Evolutionary conservation across 192 early-diverging fungal genomes (phyloP).

Genomic region (Umbelopsis isabellina): DNA sequence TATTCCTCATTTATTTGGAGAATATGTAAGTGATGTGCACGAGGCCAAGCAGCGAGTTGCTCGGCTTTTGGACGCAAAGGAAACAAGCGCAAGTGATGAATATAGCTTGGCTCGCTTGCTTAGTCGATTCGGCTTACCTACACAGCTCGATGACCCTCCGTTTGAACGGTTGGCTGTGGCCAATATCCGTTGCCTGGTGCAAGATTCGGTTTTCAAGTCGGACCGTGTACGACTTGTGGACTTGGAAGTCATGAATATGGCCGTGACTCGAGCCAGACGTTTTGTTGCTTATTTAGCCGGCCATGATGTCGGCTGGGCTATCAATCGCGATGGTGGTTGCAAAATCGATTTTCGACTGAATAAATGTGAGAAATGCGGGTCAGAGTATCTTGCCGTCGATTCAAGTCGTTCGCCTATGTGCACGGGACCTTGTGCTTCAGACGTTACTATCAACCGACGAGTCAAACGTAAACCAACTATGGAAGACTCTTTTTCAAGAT

Average conservation of each 20-base stretch:
- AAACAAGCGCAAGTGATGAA: constrained; percentile 10
- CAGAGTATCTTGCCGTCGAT: constrained; percentile 20
- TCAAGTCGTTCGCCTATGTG: not conserved
- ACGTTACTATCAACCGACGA: not conserved
- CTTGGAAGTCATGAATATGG: constrained; percentile 18
- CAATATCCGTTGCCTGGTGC: constrained; percentile 13
- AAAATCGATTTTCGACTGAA: constrained; percentile 12
- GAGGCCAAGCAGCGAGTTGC: constrained; percentile 15
- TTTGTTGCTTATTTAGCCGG: constrained; percentile 14
- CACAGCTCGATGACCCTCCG: constrained; percentile 12
- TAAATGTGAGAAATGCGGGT: constrained; percentile 22
- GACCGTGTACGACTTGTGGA: constrained; percentile 8
- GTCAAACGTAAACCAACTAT: constrained; percentile 3
- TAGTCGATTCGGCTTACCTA: constrained; percentile 13
- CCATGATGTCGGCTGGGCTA: constrained; percentile 14
- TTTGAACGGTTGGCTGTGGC: constrained; percentile 2
- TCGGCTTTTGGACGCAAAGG: constrained; percentile 4
- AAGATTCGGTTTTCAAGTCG: constrained; percentile 7
- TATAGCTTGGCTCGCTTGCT: constrained; percentile 15
- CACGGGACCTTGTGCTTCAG: not conserved
- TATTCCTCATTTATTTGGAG: constrained; percentile 11
- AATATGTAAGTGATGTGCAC: constrained; percentile 7
- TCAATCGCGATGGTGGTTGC: constrained; percentile 10
- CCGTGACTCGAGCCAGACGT: not conserved
- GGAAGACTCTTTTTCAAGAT: constrained; percentile 4